These are phyloP conservation scores for Cucurbitaria berberidis DNA, from an alignment of 2,329 filamentous ascomycete genomes.

Conservation along the genomic window DNA sequence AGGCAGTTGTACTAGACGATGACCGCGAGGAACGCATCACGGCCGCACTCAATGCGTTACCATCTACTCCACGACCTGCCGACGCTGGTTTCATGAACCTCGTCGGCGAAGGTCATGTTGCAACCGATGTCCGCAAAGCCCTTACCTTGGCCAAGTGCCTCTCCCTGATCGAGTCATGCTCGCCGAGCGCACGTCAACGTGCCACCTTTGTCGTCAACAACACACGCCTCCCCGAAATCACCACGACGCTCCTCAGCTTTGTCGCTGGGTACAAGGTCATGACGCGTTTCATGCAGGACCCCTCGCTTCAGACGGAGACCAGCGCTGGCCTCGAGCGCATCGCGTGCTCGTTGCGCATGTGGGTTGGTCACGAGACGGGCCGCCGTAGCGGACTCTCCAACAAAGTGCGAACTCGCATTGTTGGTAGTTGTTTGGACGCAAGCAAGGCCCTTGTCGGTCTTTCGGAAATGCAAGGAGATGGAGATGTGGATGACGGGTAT, in stretches of 20 bases:
- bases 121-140: constrained; percentile 63
- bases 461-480: constrained; percentile 22
- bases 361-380: constrained; percentile 55
- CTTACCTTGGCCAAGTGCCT: constrained; percentile 66
- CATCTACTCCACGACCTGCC: constrained; percentile 44
- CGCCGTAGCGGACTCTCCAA: constrained; percentile 49
- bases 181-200: constrained; percentile 42
- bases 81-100: constrained; percentile 51
- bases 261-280: constrained; percentile 54
- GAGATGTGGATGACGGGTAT: constrained; percentile 38
- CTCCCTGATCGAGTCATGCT: constrained; percentile 54
- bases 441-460: constrained; percentile 54
- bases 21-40: constrained; percentile 59
- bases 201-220: constrained; percentile 51
- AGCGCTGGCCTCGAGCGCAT: constrained; percentile 52
- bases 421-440: constrained; percentile 51
- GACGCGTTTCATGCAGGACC: constrained; percentile 44
- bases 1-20: constrained; percentile 63
- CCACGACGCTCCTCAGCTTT: constrained; percentile 55
- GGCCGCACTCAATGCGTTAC: constrained; percentile 61
- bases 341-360: constrained; percentile 52
- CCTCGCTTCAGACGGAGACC: constrained; percentile 38
- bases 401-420: constrained; percentile 47
- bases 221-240: constrained; percentile 47
- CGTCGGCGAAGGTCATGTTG: constrained; percentile 62